A percentile compares a stretch with the other conserved stretches of the same genome.
Evolutionary conservation across 192 early-diverging fungal genomes (phyloP).

Genomic region (Mortierella antarctica): DNA sequence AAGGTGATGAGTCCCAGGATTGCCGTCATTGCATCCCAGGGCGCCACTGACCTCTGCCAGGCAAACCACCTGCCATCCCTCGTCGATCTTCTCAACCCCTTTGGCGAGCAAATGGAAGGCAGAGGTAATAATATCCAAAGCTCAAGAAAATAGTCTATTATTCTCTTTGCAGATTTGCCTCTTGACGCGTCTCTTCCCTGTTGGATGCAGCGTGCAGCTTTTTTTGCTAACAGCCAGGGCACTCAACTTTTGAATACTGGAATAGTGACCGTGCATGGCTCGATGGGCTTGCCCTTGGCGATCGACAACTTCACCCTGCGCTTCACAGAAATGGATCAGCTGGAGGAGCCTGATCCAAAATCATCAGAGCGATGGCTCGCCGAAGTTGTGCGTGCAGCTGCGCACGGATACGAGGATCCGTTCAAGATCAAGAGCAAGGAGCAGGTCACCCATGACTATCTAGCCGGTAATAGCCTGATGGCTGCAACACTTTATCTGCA

Average conservation of each 20-base stretch:
- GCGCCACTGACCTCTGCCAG: constrained; percentile 69
- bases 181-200: not conserved
- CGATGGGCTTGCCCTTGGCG: constrained; percentile 64
- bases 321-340: constrained; percentile 64
- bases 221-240: constrained; percentile 3
- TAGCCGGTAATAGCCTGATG: constrained; percentile 37
- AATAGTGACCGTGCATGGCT: constrained; percentile 68
- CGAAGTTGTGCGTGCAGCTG: constrained; percentile 55
- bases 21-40: constrained; percentile 70
- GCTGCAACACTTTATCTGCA: not conserved
- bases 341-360: constrained; percentile 64
- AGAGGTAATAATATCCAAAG: constrained; percentile 56
- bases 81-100: constrained; percentile 73
- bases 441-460: constrained; percentile 58
- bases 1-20: constrained; percentile 70
- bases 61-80: constrained; percentile 69
- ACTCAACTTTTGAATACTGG: not conserved
- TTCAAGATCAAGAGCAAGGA: constrained; percentile 56
- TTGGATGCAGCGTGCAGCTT: not conserved
- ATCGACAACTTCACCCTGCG: constrained; percentile 75
- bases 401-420: constrained; percentile 8
- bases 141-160: not conserved
- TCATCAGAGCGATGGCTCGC: constrained; percentile 60
- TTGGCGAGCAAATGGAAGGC: constrained; percentile 74
- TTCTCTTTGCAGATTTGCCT: not conserved